phyloP scores from a whole-genome alignment of 164 flowering plant genomes.

The Amborella trichopoda region DNA sequence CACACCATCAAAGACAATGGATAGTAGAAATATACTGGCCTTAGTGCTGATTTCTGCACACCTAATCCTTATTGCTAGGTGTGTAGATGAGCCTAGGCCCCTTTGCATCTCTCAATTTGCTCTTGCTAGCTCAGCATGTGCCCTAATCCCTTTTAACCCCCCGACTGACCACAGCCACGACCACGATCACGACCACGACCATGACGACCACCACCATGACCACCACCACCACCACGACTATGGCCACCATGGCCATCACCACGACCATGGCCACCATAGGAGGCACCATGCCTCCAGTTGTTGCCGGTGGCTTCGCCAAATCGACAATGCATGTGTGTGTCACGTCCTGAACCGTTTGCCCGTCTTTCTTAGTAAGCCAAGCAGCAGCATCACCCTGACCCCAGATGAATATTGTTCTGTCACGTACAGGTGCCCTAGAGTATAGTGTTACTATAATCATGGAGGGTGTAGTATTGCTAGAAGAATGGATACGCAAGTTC shows the following conservation, averaged over 20 bases:
- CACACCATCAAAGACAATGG: no score
- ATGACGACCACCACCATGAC: neutral
- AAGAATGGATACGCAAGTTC: neutral
- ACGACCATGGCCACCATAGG: neutral
- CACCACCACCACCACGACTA: neutral
- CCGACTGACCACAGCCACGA: neutral
- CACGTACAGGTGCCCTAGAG: neutral
- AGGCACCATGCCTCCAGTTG: neutral
- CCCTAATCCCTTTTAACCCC: no score
- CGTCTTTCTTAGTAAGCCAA: constrained; percentile 2
- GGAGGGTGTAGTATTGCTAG: no score
- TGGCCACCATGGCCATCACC: constrained; percentile 1
- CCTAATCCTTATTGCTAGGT: no score
- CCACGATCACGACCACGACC: neutral
- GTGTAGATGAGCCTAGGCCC: no score
- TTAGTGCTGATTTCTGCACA: no score
- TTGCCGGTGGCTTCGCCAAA: constrained; percentile 4
- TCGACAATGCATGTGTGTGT: constrained; percentile 3
- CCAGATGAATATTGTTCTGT: neutral
- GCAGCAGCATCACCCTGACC: neutral
- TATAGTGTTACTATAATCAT: no score
- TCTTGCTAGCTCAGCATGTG: constrained; percentile 1
- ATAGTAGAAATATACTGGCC: no score
- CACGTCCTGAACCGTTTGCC: neutral
- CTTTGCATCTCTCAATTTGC: constrained; percentile 2